These are phyloP conservation scores for Diplocarpon rosae DNA, from an alignment of 2,329 filamentous ascomycete genomes.

Conservation along the genomic window DNA sequence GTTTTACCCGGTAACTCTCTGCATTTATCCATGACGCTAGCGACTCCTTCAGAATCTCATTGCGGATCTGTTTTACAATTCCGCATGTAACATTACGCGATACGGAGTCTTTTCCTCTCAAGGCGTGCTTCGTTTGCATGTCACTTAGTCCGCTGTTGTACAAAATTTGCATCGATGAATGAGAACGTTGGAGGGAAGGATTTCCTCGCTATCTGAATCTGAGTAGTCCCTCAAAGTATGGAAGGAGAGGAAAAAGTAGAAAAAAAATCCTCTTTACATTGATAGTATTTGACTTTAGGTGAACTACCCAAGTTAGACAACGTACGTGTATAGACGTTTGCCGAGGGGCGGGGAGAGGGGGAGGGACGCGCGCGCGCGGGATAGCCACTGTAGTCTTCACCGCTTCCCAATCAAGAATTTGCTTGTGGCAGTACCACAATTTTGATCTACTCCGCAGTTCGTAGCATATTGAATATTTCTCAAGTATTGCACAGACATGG, in stretches of 20 bases:
- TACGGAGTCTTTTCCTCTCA: conserved; percentile 15
- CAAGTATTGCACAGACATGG: conserved; percentile 16
- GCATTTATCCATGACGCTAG: conserved; percentile 1
- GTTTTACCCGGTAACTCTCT: conserved; percentile 3
- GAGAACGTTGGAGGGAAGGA: conserved; percentile 5
- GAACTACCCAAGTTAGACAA: neutral
- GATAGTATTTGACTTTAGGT: neutral
- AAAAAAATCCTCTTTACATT: too few relatives aligned
- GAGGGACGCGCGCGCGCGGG: too few relatives aligned
- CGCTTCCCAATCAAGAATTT: too few relatives aligned
- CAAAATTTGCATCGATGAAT: conserved; percentile 20
- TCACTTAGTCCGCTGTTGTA: conserved; percentile 17
- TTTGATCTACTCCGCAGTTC: neutral
- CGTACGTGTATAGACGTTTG: too few relatives aligned
- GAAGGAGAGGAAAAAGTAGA: conserved; percentile 19
- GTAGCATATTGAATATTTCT: neutral
- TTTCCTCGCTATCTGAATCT: conserved; percentile 18
- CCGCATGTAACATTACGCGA: conserved; percentile 26
- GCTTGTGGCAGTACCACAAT: neutral
- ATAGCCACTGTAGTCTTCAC: too few relatives aligned
- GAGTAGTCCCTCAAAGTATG: conserved; percentile 14
- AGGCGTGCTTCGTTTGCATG: conserved; percentile 15
- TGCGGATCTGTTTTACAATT: conserved; percentile 16
- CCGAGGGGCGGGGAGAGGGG: too few relatives aligned
- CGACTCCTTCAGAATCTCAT: conserved; percentile 13